Conservation (phyloP, 2,329 filamentous ascomycete species). For the Fusarium oxysporum region DNA sequence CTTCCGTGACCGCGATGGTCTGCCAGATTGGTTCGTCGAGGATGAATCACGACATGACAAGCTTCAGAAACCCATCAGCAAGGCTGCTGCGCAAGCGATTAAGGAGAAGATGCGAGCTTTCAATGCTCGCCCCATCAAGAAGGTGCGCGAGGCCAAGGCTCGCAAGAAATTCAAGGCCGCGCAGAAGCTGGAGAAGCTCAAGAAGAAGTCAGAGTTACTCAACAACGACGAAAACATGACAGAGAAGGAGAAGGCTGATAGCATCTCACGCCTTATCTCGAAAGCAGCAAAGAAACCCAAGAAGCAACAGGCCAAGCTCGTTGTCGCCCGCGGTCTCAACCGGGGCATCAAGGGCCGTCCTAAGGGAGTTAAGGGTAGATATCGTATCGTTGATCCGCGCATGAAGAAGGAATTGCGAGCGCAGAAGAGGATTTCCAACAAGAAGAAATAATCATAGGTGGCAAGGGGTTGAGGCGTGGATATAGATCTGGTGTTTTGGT, state of each 20-base stretch:
- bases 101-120: slow-evolving; percentile 93
- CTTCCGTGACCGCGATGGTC: slow-evolving; percentile 89
- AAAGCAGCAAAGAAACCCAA: slow-evolving; percentile 88
- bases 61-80: slow-evolving; percentile 87
- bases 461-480: neutral
- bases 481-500: slow-evolving; percentile 29
- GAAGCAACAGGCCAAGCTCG: slow-evolving; percentile 83
- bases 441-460: slow-evolving; percentile 61
- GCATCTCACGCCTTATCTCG: slow-evolving; percentile 83
- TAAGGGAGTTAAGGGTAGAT: slow-evolving; percentile 92
- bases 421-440: slow-evolving; percentile 82
- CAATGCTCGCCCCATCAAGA: slow-evolving; percentile 98
- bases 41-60: slow-evolving; percentile 89
- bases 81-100: slow-evolving; percentile 89
- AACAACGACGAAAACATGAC: slow-evolving; percentile 91
- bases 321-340: slow-evolving; percentile 88
- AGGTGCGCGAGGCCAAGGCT: slow-evolving; percentile 95
- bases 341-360: slow-evolving; percentile 87
- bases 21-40: slow-evolving; percentile 98
- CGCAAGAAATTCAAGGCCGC: slow-evolving; percentile 97
- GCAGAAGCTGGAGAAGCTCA: slow-evolving; percentile 90
- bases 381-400: slow-evolving; percentile 95
- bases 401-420: slow-evolving; percentile 97
- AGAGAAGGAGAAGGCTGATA: slow-evolving; percentile 93
- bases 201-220: slow-evolving; percentile 94